Percentiles rank a stretch among this genome's conserved stretches.
phyloP scores from a whole-genome alignment of 2,329 filamentous ascomycete species.

The Alternaria solani region DNA sequence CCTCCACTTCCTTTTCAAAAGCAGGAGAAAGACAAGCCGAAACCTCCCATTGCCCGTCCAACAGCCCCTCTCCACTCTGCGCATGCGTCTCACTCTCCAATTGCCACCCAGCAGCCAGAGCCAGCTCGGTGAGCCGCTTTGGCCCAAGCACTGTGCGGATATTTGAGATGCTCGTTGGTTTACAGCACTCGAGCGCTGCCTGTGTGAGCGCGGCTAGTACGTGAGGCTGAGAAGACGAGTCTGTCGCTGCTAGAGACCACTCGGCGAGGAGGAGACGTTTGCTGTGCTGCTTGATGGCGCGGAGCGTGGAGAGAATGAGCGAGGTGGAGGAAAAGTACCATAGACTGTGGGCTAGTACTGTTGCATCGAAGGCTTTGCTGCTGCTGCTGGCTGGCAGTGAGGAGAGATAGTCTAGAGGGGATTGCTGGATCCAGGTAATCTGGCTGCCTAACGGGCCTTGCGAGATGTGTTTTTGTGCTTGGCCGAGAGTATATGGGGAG shows the following conservation, averaged over 20 bases:
- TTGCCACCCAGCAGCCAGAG: constrained; percentile 50
- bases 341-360: constrained; percentile 61
- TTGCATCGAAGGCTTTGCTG: constrained; percentile 52
- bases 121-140: constrained; percentile 50
- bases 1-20: constrained; percentile 26
- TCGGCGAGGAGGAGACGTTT: constrained; percentile 57
- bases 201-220: constrained; percentile 61
- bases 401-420: constrained; percentile 41
- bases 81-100: constrained; percentile 51
- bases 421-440: constrained; percentile 56
- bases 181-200: constrained; percentile 55
- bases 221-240: constrained; percentile 56
- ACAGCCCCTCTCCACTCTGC: constrained; percentile 51
- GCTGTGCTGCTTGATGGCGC: constrained; percentile 45
- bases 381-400: constrained; percentile 14
- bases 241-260: constrained; percentile 55
- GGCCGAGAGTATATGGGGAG: constrained; percentile 57
- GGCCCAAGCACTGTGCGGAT: constrained; percentile 59
- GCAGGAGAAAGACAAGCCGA: constrained; percentile 22
- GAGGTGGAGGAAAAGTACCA: constrained; percentile 62
- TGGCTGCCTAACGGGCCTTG: constrained; percentile 51
- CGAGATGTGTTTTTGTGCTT: constrained; percentile 59
- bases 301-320: constrained; percentile 50
- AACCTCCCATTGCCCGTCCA: constrained; percentile 55
- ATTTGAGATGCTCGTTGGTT: constrained; percentile 54